These are phyloP conservation scores for Leccinum angustisporum DNA, from an alignment of 1,284 basidiomycete species.

Conservation along the genomic window DNA sequence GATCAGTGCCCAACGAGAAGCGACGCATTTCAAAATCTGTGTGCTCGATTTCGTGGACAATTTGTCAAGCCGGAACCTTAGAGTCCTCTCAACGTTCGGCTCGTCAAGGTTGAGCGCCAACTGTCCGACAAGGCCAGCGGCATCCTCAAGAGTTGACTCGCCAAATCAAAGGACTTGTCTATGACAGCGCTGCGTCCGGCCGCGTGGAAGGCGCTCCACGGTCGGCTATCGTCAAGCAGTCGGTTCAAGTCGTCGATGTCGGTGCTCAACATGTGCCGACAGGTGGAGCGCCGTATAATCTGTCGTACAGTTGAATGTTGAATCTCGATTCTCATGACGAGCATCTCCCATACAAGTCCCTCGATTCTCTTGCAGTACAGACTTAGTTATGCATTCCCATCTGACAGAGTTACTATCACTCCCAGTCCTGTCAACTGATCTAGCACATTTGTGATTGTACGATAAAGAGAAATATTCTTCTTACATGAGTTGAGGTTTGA, in stretches of 20 bases:
- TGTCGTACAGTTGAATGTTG: no score
- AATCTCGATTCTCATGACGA: no score
- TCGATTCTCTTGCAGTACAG: no score
- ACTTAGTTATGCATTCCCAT: no score
- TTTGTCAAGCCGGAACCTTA: conserved; percentile 77
- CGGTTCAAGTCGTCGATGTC: conserved; percentile 47
- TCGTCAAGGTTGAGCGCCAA: conserved; percentile 82
- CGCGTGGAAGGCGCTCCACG: conserved; percentile 40
- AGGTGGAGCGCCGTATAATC: conserved; percentile 35
- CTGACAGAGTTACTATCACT: no score
- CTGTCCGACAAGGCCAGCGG: conserved; percentile 83
- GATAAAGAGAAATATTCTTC: no score
- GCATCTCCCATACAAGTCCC: no score
- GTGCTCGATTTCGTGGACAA: conserved; percentile 89
- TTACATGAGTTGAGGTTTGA: no score
- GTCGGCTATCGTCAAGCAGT: conserved; percentile 39
- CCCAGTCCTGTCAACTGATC: no score
- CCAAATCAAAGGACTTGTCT: conserved; percentile 73
- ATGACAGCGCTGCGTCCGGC: conserved; percentile 31
- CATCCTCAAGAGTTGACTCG: conserved; percentile 73
- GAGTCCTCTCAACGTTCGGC: conserved; percentile 63
- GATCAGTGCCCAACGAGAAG: conserved; percentile 73
- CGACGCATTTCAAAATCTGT: conserved; percentile 92
- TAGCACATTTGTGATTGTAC: no score
- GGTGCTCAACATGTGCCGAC: conserved; percentile 49